phyloP scores from a whole-genome alignment of 345 rosid species.

The Salix suchowensis region DNA sequence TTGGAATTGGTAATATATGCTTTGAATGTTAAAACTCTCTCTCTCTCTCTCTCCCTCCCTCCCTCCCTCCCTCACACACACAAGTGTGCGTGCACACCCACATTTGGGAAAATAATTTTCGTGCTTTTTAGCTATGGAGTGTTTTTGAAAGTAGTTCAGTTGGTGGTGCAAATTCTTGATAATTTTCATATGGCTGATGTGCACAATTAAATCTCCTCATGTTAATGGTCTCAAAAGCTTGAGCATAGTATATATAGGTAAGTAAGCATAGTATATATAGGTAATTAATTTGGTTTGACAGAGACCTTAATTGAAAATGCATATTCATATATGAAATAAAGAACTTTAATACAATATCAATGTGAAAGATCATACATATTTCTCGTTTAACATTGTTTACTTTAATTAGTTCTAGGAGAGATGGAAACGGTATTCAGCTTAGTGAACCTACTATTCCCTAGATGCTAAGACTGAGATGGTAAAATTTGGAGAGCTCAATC shows the following conservation, averaged over 20 bases:
- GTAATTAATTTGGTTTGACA: background rate
- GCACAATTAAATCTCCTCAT: background rate
- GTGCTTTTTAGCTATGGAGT: background rate
- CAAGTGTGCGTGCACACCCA: too few relatives aligned
- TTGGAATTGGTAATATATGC: slow-evolving; percentile 78
- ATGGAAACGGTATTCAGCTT: too few relatives aligned
- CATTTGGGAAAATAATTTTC: background rate
- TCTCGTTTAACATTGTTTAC: too few relatives aligned
- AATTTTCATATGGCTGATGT: background rate
- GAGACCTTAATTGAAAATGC: background rate
- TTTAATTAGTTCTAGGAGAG: too few relatives aligned
- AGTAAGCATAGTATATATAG: background rate
- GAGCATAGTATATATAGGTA: background rate
- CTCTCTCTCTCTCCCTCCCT: background rate
- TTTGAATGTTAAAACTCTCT: background rate
- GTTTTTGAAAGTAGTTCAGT: background rate
- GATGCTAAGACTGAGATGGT: too few relatives aligned
- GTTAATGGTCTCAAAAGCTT: background rate
- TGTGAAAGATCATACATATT: too few relatives aligned
- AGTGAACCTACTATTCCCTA: too few relatives aligned
- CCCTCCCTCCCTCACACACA: background rate
- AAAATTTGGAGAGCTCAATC: too few relatives aligned
- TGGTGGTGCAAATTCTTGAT: background rate
- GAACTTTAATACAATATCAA: too few relatives aligned
- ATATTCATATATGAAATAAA: too few relatives aligned